Evolutionary conservation across 2,329 filamentous ascomycete species (phyloP).

Genomic region (Exophiala spinifera): DNA sequence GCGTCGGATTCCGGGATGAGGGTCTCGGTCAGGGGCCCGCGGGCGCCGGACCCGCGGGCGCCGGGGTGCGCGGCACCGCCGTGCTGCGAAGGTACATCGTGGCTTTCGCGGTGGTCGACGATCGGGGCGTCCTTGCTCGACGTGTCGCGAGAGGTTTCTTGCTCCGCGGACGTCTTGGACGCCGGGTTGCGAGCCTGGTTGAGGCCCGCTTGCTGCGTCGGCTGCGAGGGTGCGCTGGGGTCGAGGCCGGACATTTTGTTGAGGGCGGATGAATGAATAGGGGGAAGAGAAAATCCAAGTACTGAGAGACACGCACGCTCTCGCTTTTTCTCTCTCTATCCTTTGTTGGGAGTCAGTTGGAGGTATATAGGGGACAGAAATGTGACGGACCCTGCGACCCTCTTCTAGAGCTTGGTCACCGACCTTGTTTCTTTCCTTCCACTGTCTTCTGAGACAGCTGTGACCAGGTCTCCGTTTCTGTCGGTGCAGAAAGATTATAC

Average conservation of each 20-base stretch:
- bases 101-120: constrained; percentile 26
- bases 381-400: too few relatives aligned
- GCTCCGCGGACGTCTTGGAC: constrained; percentile 28
- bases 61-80: constrained; percentile 25
- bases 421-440: too few relatives aligned
- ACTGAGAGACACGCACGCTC: too few relatives aligned
- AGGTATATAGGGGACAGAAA: too few relatives aligned
- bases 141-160: constrained; percentile 21
- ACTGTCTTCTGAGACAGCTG: too few relatives aligned
- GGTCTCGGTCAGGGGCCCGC: constrained; percentile 23
- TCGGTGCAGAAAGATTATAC: too few relatives aligned
- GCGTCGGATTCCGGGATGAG: constrained; percentile 19
- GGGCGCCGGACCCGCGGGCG: constrained; percentile 28
- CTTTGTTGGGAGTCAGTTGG: too few relatives aligned
- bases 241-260: constrained; percentile 28
- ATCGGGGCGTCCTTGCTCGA: constrained; percentile 16
- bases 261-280: too few relatives aligned
- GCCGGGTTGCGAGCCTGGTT: constrained; percentile 32
- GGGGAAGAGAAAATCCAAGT: background rate
- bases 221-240: constrained; percentile 31
- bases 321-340: too few relatives aligned
- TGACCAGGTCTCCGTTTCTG: too few relatives aligned
- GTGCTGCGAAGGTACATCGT: constrained; percentile 29
- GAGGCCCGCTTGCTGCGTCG: constrained; percentile 30
- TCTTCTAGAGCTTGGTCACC: too few relatives aligned